Evolutionary conservation across 805 yeast genomes (phyloP), one percentile per base, ranked within the genome.

Genomic region (Hanseniaspora lachancei): DNA sequence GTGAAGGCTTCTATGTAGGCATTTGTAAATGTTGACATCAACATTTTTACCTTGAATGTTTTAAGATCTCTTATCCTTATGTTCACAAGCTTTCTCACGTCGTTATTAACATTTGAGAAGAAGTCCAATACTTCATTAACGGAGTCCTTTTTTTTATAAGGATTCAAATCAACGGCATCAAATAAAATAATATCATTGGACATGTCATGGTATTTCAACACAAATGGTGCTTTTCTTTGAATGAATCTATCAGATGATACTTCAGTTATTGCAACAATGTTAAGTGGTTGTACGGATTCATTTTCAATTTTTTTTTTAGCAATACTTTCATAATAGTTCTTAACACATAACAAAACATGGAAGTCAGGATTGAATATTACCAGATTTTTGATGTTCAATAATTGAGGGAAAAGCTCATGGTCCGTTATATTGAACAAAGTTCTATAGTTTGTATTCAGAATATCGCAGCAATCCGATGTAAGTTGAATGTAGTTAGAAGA

Each of bases 321-420:
- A 5, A 15, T 41, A 5, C 7, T n/a, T 5, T 41, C 29, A 21
- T 53, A 46, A 20, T 51, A 51, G 3, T 51, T 16, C 7, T 35
- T 51, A 2, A 51, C 55, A 18, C 18, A 35, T 18, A 23, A 12
- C n/a, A 53, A 15, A 8, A 27, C 18, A 20, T 42, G 21, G 21
- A 24, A 39, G 8, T 49, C 50, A 5, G 56, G 56, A 36, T 53
- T 53, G 2, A 53, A 24, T 13, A 53, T 27, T 27, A 46, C 40
- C 20, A 53, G n/a, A 24, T 44, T 53, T 39, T 46, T 46, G 1
- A 53, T n/a, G 8, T 52, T 35, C 20, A 42, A 18, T 13, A 41
- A 10, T 12, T 40, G 24, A 5, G 43, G 24, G 7, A 18, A 40
- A 20, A 40, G 35, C 15, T 23, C 20, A 12, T 50, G 41, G 16